Evolutionary conservation across 805 yeast species (phyloP).

Genomic region (Maudiozyma saulgeensis): DNA sequence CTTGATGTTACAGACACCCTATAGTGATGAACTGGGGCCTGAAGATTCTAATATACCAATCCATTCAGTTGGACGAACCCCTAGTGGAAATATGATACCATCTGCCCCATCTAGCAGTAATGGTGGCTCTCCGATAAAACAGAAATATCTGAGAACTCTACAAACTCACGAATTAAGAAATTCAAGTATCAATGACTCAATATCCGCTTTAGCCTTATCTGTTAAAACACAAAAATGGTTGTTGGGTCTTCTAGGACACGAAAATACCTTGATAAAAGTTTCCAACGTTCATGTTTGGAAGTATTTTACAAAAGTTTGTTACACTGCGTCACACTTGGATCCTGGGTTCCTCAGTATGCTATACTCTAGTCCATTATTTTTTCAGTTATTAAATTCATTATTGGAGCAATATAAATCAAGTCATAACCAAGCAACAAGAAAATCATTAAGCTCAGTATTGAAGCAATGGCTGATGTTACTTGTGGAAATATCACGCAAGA

Average conservation of each 20-base stretch:
- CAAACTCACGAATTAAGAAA: neutral
- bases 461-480: slow-evolving; percentile 1
- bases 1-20: slow-evolving; percentile 11
- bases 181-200: neutral
- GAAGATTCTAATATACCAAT: neutral
- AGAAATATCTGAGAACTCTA: neutral
- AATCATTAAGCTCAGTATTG: neutral
- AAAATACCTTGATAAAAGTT: slow-evolving; percentile 3
- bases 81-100: too few species aligned
- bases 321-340: slow-evolving; percentile 16
- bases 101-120: neutral
- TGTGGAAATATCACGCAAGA: neutral
- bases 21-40: slow-evolving; percentile 1
- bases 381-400: slow-evolving; percentile 6
- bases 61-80: slow-evolving; percentile 1
- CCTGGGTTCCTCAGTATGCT: slow-evolving; percentile 9
- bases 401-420: slow-evolving; percentile 3
- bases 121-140: neutral
- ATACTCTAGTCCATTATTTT: slow-evolving; percentile 8
- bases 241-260: slow-evolving; percentile 9
- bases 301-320: slow-evolving; percentile 23
- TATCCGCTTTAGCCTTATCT: slow-evolving; percentile 7
- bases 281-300: slow-evolving; percentile 21
- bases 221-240: slow-evolving; percentile 12
- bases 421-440: neutral